Evolutionary conservation across 371 early-diverging fungal species (phyloP), one percentile per base, ranked within the genome.

Genomic region (Zancudomyces culisetae): DNA sequence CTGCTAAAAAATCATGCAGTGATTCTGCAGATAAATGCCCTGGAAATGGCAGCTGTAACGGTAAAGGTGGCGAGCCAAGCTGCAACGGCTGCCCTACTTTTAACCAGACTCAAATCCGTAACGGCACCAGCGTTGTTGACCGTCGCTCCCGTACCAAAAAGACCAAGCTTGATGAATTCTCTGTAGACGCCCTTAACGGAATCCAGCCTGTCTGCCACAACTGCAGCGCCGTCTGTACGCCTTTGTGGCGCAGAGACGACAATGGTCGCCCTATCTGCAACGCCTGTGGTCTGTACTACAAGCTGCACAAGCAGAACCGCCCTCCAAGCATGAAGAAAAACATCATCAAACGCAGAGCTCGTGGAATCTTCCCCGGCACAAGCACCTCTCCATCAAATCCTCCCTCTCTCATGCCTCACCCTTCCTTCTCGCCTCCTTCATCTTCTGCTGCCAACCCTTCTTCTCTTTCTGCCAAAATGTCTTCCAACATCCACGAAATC

Each of bases 271-370:
- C 79, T 28, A 66, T 93, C 23, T 97, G 98, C 73, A 97, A 96
- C 65, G 96, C 97, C 0, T 97, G 97, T 60, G 96, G 96, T 15
- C 69, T 98, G 52, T 98, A 95, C 72, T 84, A 74, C 56, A 68
- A 74, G 69, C 70, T 69, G 50, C 69, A 69, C 43, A 54, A 55
- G 51, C 54, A 51, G 20, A 61, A 64, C 22, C 65, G 69, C 77
- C 51, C 93, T 77, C 41, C 81, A 3, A 80, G 77, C 40, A 83
- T 90, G 83, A 85, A 82, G 64, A 64, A 83, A 21, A 73, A 75
- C 8, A 76, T 86, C 13, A 90, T 90, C 62, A 86, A 85, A 62
- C 75, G 87, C 20, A 72, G 90, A 21, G 83, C 84, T 45, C 72
- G 90, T 27, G 71, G 60, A 10, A n/a, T n/a, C n/a, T n/a, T n/a